Percentiles rank a stretch among this genome's conserved stretches.
Conservation (phyloP, 306 rosid genomes). For the Fagus crenata region DNA sequence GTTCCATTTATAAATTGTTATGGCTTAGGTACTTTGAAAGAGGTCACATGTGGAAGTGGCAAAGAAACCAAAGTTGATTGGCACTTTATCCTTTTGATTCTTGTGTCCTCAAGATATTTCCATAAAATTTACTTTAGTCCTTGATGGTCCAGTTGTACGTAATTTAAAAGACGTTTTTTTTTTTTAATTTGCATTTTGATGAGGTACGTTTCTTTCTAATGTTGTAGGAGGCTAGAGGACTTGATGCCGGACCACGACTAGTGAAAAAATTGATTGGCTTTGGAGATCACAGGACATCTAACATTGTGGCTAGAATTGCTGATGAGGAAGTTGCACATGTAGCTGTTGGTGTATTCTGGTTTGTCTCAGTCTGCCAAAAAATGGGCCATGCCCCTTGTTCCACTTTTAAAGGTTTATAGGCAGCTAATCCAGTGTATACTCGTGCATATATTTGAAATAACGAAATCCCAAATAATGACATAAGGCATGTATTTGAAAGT, state of each 20-base stretch:
- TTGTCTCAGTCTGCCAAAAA: constrained; percentile 67
- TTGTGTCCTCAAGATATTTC: background rate
- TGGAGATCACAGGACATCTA: constrained; percentile 79
- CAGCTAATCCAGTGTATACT: constrained; percentile 20
- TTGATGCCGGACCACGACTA: constrained; percentile 92
- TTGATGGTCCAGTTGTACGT: background rate
- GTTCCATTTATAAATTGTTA: background rate
- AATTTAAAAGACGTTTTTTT: background rate
- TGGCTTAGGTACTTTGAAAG: background rate
- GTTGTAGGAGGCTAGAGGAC: constrained; percentile 94
- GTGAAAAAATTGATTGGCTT: constrained; percentile 82
- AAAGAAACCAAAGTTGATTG: background rate
- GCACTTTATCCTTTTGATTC: background rate
- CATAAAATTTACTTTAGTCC: background rate
- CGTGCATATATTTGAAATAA: background rate
- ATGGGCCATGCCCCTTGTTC: constrained; percentile 65
- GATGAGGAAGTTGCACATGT: constrained; percentile 97
- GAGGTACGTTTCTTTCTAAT: constrained; percentile 14
- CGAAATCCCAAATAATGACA: background rate
- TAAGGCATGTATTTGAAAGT: constrained; percentile 22
- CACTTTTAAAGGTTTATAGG: constrained; percentile 68
- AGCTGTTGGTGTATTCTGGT: constrained; percentile 90
- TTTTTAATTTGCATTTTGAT: constrained; percentile 2
- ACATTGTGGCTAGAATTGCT: constrained; percentile 82
- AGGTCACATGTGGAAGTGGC: background rate